Evolutionary conservation across 306 rosid species (phyloP).

Genomic region (Acacia acuminata): DNA sequence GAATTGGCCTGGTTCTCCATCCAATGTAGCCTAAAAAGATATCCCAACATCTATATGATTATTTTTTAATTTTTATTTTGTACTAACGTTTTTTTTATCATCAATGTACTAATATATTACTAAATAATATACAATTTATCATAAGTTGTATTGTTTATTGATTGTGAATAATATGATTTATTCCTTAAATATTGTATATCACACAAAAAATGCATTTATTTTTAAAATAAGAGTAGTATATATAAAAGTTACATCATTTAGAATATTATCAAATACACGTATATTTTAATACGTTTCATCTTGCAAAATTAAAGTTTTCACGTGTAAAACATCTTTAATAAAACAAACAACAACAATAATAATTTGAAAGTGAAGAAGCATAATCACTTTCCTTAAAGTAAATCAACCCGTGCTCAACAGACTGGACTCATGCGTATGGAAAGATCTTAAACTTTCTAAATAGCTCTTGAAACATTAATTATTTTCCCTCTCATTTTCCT

Average conservation of each 20-base stretch:
- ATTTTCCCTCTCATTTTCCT: background rate
- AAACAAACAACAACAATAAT: background rate
- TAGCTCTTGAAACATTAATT: background rate
- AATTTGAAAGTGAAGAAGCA: background rate
- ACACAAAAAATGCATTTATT: background rate
- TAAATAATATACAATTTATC: background rate
- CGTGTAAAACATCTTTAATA: background rate
- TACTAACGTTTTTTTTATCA: background rate
- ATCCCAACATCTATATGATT: background rate
- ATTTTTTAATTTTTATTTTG: background rate
- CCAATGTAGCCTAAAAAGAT: background rate
- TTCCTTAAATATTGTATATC: background rate
- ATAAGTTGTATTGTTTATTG: background rate
- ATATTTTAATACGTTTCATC: background rate
- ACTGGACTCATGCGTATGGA: background rate
- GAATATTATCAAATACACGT: background rate
- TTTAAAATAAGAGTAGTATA: no score
- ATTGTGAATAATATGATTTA: background rate
- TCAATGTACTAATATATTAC: background rate
- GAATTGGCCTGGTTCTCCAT: no score
- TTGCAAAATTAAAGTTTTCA: background rate
- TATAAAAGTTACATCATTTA: background rate
- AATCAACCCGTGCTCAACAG: constrained; percentile 6
- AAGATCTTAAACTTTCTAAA: constrained; percentile 2
- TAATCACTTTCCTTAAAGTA: background rate